phyloP scores from a whole-genome alignment of 768 basidiomycete species.

The Mycena pura region DNA sequence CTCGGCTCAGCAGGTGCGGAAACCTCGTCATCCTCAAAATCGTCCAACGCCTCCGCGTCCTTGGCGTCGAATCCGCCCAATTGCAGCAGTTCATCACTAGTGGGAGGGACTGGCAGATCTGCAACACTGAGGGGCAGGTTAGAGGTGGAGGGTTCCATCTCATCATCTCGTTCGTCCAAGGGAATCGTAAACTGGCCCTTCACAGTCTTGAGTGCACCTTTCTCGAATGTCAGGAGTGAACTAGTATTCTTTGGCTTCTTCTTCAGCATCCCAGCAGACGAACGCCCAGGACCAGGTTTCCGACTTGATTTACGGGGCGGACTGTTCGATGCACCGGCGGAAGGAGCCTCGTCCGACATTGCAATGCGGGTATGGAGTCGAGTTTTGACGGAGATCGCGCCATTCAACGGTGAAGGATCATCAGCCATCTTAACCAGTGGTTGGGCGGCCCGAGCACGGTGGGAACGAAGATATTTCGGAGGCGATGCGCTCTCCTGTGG shows the following conservation, averaged over 20 bases:
- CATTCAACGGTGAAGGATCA: constrained; percentile 44
- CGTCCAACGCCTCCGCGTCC: constrained; percentile 51
- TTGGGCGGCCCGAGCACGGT: constrained; percentile 56
- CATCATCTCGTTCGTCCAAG: constrained; percentile 23
- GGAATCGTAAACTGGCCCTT: constrained; percentile 48
- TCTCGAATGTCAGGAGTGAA: constrained; percentile 60
- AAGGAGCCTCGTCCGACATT: neutral
- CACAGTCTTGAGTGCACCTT: constrained; percentile 57
- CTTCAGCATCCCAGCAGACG: constrained; percentile 48
- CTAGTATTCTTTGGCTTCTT: constrained; percentile 55
- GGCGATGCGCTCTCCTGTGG: neutral
- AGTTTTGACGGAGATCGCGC: constrained; percentile 58
- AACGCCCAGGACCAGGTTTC: constrained; percentile 60
- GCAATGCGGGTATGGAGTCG: constrained; percentile 42
- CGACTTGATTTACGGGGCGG: constrained; percentile 11
- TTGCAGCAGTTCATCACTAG: constrained; percentile 54
- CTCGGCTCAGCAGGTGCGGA: constrained; percentile 18
- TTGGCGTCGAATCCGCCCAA: constrained; percentile 53
- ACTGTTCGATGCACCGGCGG: constrained; percentile 17
- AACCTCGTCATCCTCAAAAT: constrained; percentile 59
- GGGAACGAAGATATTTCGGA: constrained; percentile 39
- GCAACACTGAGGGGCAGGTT: constrained; percentile 2
- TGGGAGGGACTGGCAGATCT: constrained; percentile 33
- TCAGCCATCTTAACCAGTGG: constrained; percentile 63
- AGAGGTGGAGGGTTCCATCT: constrained; percentile 22